Base-by-base conservation (phyloP, 805 yeast species). In the Yarrowia deformans region DNA sequence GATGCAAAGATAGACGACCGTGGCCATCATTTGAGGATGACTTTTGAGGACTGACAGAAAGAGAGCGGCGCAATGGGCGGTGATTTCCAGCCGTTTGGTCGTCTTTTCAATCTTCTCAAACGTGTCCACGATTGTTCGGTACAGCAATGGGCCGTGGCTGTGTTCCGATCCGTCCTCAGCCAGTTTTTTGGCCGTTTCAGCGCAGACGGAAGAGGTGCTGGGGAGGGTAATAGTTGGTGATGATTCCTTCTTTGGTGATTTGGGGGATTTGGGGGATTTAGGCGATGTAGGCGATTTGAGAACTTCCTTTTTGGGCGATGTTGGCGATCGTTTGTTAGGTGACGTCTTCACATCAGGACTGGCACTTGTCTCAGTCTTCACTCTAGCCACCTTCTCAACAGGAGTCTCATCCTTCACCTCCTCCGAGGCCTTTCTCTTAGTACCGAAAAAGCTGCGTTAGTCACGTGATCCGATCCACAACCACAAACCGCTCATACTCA, bases 31-130 rank as follows among this genome's bases (percentile, higher is more conserved):
- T 3, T 77, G 72, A 2, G 88, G 85, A 54, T 86, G 82, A 54
- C 84, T 81, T 35, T 83, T 77, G 68, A 95, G 80, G 0, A 92
- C 87, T 50, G 85, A 84, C 13, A 84, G 78, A 76, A 90, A 90
- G 76, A 93, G 90, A 60, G 87, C 88, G 0, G 97, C 85, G 16
- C 94, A 88, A 69, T 86, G 80, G 52, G 90, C 87, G 23, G 90
- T 86, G 75, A 93, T 94, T 72, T 92, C 91, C 63, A 95, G 83
- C 61, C 99, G 82, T 23, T 93, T 91, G 1, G 97, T 83, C 40
- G 93, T 96, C 1, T 83, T 79, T 75, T 93, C 98, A 67, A 95
- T 84, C 69, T 85, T 82, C 71, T 90, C 92, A 79, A 94, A 94
- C 4, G 90, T 85, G 7, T 84, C 84, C 34, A 90, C 85, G 43